Conservation (phyloP, 2,329 filamentous ascomycete species). For the Trichoderma gracile region DNA sequence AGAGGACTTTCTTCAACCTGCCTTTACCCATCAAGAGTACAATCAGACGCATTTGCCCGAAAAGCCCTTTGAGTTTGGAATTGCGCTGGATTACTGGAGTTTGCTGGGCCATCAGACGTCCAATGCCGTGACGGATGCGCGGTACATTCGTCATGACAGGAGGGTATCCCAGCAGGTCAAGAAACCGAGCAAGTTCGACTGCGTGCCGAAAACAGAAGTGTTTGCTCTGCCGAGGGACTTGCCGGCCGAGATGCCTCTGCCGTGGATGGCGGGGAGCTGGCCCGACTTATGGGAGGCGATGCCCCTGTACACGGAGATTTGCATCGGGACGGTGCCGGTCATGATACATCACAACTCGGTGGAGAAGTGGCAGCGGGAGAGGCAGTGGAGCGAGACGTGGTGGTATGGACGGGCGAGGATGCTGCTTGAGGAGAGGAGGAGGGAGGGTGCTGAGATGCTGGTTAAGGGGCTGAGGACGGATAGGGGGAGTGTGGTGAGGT, state of each 20-base stretch:
- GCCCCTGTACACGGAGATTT: constrained; percentile 36
- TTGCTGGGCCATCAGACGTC: constrained; percentile 33
- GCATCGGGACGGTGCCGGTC: constrained; percentile 34
- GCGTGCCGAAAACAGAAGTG: constrained; percentile 29
- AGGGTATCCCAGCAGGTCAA: constrained; percentile 31
- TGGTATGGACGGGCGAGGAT: constrained; percentile 30
- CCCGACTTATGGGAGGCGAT: constrained; percentile 32
- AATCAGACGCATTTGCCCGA: constrained; percentile 29
- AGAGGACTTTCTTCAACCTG: constrained; percentile 32
- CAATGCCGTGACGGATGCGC: constrained; percentile 32
- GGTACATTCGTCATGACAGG: constrained; percentile 31
- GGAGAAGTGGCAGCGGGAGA: constrained; percentile 30
- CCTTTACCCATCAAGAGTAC: constrained; percentile 31
- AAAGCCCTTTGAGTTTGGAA: constrained; percentile 33
- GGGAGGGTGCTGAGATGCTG: constrained; percentile 27
- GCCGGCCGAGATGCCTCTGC: not conserved
- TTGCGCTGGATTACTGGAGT: constrained; percentile 36
- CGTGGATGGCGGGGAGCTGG: constrained; percentile 18
- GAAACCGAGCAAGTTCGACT: constrained; percentile 30
- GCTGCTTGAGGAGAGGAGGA: constrained; percentile 29
- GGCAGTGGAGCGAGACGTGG: constrained; percentile 34
- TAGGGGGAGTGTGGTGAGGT: constrained; percentile 28
- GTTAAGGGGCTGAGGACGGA: constrained; percentile 27
- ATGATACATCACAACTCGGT: constrained; percentile 36
- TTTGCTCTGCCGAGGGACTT: constrained; percentile 14